Percentiles rank a stretch among this genome's conserved stretches.
These are phyloP conservation scores for Parietichytrium sp. DNA, from an alignment of 108 stramenopile species.

Conservation along the genomic window DNA sequence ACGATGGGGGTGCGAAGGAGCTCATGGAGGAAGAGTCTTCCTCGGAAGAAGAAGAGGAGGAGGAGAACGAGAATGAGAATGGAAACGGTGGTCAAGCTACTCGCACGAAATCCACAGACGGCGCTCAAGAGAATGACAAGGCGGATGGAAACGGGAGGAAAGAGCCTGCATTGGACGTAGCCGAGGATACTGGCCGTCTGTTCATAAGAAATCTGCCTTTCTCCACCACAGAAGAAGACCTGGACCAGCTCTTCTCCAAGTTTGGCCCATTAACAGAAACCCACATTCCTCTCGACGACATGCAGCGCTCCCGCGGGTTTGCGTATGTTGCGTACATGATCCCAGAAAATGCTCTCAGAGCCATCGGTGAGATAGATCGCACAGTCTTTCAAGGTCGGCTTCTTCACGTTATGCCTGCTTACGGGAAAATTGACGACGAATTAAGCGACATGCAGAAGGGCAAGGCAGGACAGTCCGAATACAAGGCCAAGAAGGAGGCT, in stretches of 20 bases:
- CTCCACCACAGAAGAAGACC: constrained; percentile 81
- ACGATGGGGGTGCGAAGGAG: not conserved
- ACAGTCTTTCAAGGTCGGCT: constrained; percentile 81
- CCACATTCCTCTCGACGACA: constrained; percentile 85
- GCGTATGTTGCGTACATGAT: constrained; percentile 76
- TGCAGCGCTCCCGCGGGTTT: constrained; percentile 79
- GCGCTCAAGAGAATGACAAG: not conserved
- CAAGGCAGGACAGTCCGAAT: constrained; percentile 53
- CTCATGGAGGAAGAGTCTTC: not conserved
- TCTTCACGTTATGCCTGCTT: constrained; percentile 76
- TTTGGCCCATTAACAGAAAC: constrained; percentile 74
- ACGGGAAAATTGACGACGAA: not conserved
- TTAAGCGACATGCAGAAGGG: constrained; percentile 29
- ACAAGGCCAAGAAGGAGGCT: constrained; percentile 83
- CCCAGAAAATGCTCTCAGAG: constrained; percentile 62
- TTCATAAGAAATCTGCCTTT: constrained; percentile 93
- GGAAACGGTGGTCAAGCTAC: not conserved
- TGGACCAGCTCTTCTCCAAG: constrained; percentile 72
- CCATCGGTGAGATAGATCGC: constrained; percentile 66
- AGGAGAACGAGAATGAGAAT: not conserved
- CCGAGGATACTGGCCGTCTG: constrained; percentile 57
- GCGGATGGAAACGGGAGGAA: constrained; percentile 38
- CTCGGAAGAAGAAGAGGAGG: not conserved
- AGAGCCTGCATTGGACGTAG: not conserved
- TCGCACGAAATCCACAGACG: not conserved